Conservation (phyloP, 73 alveolate species). For the Breviolum minutum region DNA sequence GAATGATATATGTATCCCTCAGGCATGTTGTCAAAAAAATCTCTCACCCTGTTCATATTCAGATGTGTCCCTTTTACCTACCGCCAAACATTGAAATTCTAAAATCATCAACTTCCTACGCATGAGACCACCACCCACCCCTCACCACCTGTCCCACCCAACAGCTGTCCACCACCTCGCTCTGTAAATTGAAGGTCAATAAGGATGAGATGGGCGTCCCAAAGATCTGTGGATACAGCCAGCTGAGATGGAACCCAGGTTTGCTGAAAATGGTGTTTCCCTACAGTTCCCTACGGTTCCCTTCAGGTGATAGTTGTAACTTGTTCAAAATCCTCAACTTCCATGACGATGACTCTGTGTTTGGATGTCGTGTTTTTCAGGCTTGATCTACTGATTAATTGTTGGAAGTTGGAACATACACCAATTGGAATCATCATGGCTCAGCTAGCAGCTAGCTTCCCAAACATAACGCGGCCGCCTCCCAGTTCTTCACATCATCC, state of each 20-base stretch:
- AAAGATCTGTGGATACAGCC: constrained; percentile 5
- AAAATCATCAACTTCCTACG: not conserved
- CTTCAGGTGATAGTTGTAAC: not conserved
- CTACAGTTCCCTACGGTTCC: not conserved
- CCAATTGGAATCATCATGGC: too few relatives aligned
- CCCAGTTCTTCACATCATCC: constrained; percentile 78
- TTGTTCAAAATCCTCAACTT: too few relatives aligned
- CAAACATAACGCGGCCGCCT: not conserved
- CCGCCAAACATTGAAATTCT: not conserved
- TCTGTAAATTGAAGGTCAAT: constrained; percentile 35
- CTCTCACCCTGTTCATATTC: too few relatives aligned
- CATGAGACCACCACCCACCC: not conserved
- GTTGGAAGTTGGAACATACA: too few relatives aligned
- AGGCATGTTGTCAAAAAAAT: too few relatives aligned
- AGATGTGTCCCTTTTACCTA: not conserved
- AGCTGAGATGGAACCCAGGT: not conserved
- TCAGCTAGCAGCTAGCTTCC: too few relatives aligned
- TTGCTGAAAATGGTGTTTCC: not conserved
- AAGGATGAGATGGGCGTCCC: constrained; percentile 87
- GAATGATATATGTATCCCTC: too few relatives aligned
- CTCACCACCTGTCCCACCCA: too few relatives aligned
- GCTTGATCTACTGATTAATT: too few relatives aligned
- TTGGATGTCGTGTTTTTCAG: too few relatives aligned
- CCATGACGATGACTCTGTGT: too few relatives aligned
- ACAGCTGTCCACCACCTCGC: not conserved